Evolutionary conservation across 257 asterid genomes (phyloP).

Genomic region (Cruciata laevipes): DNA sequence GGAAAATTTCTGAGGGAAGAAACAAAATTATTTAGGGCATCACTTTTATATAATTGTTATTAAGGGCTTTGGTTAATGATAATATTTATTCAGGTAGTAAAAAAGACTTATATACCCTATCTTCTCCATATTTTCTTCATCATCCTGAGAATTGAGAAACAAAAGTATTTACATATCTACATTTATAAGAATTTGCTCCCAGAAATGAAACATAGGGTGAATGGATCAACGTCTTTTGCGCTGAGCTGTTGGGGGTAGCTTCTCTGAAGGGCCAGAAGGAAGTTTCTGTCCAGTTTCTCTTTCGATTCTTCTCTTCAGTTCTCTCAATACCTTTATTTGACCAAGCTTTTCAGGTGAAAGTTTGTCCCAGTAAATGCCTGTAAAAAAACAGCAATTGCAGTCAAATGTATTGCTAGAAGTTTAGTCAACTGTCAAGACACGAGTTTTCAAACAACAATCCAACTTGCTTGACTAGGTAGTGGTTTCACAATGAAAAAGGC

Average conservation of each 20-base stretch:
- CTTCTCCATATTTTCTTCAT: too few species aligned
- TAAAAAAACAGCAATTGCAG: not conserved
- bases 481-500: not conserved
- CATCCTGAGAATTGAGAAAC: too few species aligned
- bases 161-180: not conserved
- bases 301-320: constrained; percentile 66
- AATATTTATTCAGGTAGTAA: too few species aligned
- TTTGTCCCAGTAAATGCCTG: constrained; percentile 93
- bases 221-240: constrained; percentile 21
- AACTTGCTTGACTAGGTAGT: not conserved
- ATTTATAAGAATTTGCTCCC: not conserved
- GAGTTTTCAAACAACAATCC: not conserved
- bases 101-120: too few species aligned
- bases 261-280: constrained; percentile 77
- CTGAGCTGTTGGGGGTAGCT: constrained; percentile 76
- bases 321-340: constrained; percentile 68
- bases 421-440: not conserved
- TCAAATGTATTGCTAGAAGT: not conserved
- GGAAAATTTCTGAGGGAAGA: too few species aligned
- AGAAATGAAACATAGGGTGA: not conserved
- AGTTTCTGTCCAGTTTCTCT: constrained; percentile 67
- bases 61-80: too few species aligned
- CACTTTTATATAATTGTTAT: too few species aligned
- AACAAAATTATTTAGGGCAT: too few species aligned
- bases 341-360: constrained; percentile 86